Base-by-base conservation (phyloP, 352 stramenopile species). In the Pythium vanterpoolii region DNA sequence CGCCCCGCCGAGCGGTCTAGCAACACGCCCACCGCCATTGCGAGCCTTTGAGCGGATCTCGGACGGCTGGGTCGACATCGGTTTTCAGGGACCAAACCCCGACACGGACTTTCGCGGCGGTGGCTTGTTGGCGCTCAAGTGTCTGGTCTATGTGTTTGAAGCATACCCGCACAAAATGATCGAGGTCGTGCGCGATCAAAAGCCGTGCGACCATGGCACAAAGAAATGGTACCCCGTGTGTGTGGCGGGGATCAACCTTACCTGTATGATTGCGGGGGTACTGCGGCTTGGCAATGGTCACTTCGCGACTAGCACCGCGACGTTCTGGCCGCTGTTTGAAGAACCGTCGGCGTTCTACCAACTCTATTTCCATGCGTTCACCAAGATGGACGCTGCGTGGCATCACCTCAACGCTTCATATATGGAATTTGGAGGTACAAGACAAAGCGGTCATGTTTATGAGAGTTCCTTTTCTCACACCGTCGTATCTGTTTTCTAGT, bases 341-440 rank as follows among this genome's bases (percentile, higher is more conserved):
- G 86, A 95, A n/a, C 82, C 83, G 0, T 73, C 73, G n/a, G 83
- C 83, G 5, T 93, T 95, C 38, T 91, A 90, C 54, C 77, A 93
- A 56, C 69, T 95, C 34, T 95, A 87, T 34, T 88, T 64, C 23
- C 53, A 62, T 47, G 79, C 78, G 27, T 87, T 95, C 42, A 47
- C 88, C 39, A 95, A 95, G 53, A 92, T 95, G 85, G 76, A 95
- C 63, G 79, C 74, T 3, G 79, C 77, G n/a, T 93, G 81, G 83
- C 74, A 87, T 34, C 74, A 78, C 19, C 77, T 88, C 62, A 90
- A 90, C 62, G 82, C 78, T 13, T 90, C 86, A 11, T 90, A 89
- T 58, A 95, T 95, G 86, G 81, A 95, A 61, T 95, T 95, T 69
- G 72, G 75, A 36, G 73, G 85, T 95, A 68, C n/a, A 74, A 88